phyloP scores from a whole-genome alignment of 306 rosid genomes.

The Dicorynia guianensis region DNA sequence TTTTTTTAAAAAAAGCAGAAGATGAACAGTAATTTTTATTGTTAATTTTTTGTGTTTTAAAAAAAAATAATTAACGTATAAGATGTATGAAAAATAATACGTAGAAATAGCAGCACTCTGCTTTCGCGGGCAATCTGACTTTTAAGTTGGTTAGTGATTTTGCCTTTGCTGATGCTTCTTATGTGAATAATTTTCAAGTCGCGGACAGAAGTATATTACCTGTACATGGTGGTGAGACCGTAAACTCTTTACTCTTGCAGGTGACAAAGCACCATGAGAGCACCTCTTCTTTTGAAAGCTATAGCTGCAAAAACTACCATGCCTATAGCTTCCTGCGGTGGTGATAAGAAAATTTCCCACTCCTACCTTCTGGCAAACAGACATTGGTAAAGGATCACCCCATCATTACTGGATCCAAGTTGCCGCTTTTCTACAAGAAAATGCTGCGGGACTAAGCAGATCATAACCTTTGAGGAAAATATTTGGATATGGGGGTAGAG shows the following conservation, averaged over 20 bases:
- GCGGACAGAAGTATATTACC: conserved; percentile 1
- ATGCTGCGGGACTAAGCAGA: conserved; percentile 18
- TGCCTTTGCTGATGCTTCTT: conserved; percentile 5
- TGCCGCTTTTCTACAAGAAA: conserved; percentile 4
- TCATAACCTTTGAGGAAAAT: background rate
- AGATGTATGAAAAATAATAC: too few species aligned
- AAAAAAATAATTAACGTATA: too few species aligned
- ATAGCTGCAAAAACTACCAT: background rate
- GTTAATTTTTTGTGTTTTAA: too few species aligned
- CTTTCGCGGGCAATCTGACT: conserved; percentile 89
- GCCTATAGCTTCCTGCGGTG: background rate
- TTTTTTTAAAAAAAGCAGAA: too few species aligned
- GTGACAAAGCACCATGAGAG: conserved; percentile 81
- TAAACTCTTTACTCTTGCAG: conserved; percentile 51
- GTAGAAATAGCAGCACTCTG: too few species aligned
- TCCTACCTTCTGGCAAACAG: conserved; percentile 27
- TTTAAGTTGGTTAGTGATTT: conserved; percentile 38
- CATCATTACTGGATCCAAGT: conserved; percentile 26
- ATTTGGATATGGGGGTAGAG: too few species aligned
- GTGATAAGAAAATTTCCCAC: conserved; percentile 16
- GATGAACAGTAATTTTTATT: too few species aligned
- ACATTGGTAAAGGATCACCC: conserved; percentile 9
- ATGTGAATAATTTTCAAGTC: conserved; percentile 1
- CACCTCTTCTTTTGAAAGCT: conserved; percentile 23
- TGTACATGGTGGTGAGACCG: conserved; percentile 32